phyloP scores from a whole-genome alignment of 257 asterid species.

The Lantana camara region DNA sequence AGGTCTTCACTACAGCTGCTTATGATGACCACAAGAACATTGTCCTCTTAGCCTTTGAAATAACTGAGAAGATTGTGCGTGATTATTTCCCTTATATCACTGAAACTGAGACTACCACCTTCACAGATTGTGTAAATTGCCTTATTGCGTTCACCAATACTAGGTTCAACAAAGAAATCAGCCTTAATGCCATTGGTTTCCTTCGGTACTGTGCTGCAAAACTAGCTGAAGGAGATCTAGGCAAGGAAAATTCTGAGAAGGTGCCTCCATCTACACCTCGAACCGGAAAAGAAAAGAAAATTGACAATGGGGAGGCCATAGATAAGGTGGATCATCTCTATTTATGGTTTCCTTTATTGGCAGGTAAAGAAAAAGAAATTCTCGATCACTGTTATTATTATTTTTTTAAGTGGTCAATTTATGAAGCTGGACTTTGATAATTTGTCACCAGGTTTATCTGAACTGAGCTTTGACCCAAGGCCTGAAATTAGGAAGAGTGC shows the following conservation, averaged over 20 bases:
- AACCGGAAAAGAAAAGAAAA: slow-evolving; percentile 61
- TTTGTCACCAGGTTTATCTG: slow-evolving; percentile 76
- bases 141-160: slow-evolving; percentile 94
- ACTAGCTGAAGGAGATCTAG: slow-evolving; percentile 95
- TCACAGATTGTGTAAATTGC: slow-evolving; percentile 96
- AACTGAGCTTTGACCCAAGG: slow-evolving; percentile 96
- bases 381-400: slow-evolving; percentile 15
- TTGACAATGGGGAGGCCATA: slow-evolving; percentile 61
- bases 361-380: slow-evolving; percentile 54
- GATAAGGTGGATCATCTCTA: slow-evolving; percentile 89
- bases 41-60: slow-evolving; percentile 92
- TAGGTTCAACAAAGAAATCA: slow-evolving; percentile 87
- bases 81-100: slow-evolving; percentile 98
- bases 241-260: slow-evolving; percentile 59
- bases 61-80: slow-evolving; percentile 93
- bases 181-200: slow-evolving; percentile 97
- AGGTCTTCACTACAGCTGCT: slow-evolving; percentile 99
- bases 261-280: slow-evolving; percentile 67
- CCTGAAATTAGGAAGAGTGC: slow-evolving; percentile 94
- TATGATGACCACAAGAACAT: slow-evolving; percentile 96
- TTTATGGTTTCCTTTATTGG: slow-evolving; percentile 97
- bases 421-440: too few species aligned
- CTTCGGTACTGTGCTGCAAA: slow-evolving; percentile 94
- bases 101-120: slow-evolving; percentile 95
- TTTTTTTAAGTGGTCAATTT: not conserved